Base-by-base conservation (phyloP, 345 rosid genomes). In the Litchi chinensis region DNA sequence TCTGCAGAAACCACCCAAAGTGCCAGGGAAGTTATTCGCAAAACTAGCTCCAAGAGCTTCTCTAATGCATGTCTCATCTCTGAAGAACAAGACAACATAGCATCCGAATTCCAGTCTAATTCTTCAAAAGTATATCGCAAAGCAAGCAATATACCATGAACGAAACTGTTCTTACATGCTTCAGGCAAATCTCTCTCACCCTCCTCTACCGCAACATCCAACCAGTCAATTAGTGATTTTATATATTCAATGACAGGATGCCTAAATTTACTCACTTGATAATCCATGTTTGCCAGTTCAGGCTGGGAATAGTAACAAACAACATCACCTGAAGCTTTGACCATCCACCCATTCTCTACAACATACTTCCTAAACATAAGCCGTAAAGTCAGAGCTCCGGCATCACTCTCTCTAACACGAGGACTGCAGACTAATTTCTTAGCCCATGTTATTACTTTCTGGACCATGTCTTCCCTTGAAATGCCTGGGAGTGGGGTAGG, bases 401-500 rank as follows among this genome's bases (percentile, higher is more conserved):
- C 99, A 80, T 95, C 99, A 84, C 98, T 95, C 90, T 95, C 99
- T 82, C 99, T 92, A 77, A 95, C 99, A 70, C 98, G 98, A 80
- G 99, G 93, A 80, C 98, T 92, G 79, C 94, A 91, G 76, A 95
- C 97, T 83, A 95, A 85, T 39, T 86, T 84, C 85, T 92, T 90
- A 71, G 99, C 97, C 98, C 98, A 93, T 52, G 80, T 75, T 79
- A 92, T 89, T 79, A 93, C 80, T 74, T 79, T 89, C 79, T 84
- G 85, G 81, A 91, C 92, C 93, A 86, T 89, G 72, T 86, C 88
- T 71, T 88, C 90, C 81, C 88, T 86, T 77, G 95, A 87, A 83
- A 95, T 82, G 56, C 99, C 98, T 54, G 98, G 97, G 84, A 95
- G 96, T 11, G 98, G 99, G 68, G 89, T 93, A 41, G 99, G 98